Evolutionary conservation across 768 basidiomycete species (phyloP), one percentile per base, ranked within the genome.

Genomic region (Brasilioporus rufonigricans): DNA sequence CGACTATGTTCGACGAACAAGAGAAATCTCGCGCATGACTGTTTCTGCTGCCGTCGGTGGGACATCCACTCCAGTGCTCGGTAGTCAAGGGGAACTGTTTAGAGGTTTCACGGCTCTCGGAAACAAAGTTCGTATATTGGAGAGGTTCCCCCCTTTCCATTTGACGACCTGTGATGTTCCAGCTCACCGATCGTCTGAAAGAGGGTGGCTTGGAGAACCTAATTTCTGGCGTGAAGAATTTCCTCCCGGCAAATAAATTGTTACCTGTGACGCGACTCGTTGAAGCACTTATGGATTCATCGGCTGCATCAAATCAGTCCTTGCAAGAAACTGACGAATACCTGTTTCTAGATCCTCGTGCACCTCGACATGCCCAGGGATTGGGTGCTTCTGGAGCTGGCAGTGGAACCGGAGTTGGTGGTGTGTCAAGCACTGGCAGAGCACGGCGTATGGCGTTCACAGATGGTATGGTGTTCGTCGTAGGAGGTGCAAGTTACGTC

Each of bases 251-350:
- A 3, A 92, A 93, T 68, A 96, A 99, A 72, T 82, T 97, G 36
- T 81, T 97, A 46, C 88, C 93, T 12, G 85, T 96, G 44, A 98
- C 97, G 0, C 86, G 97, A 12, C 78, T 99, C 31, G 87, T 91
- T 2, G 97, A 98, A 66, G 96, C 97, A 21, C 78, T 99, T 27
- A 98, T 98, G 95, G 97, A 99, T 68, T 95, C 97, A 0, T 87
- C 94, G 0, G 80, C 89, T 2, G 97, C 93, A 3, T 90, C 92
- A 26, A 95, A 94, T 55, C 91, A 95, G 68, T 98, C 97, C 5
- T 72, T 99, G 32, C 89, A 92, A 65, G 94, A 97, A 70, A 98
- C 96, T 2, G 96, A 99, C 67, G 96, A 99, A 29, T 99, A 87
- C 72, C 70, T 99, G 41, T 89, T 91, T 76, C 85, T 99, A 51